phyloP scores from a whole-genome alignment of 2,329 filamentous ascomycete species.

The Penicillium sp. region DNA sequence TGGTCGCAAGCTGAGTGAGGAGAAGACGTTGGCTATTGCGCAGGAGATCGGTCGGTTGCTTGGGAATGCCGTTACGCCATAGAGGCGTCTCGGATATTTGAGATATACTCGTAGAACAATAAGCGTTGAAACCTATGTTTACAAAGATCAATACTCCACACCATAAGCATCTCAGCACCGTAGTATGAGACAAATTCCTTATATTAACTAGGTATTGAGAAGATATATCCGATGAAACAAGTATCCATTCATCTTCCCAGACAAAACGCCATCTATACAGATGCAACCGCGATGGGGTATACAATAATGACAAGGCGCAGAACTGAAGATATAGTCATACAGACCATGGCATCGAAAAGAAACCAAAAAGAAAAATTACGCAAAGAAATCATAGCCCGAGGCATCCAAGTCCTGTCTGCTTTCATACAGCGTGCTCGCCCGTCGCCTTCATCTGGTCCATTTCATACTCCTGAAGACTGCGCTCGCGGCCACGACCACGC shows the following conservation, averaged over 20 bases:
- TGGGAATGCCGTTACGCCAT: conserved; percentile 23
- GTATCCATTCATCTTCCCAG: conserved; percentile 13
- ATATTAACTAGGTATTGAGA: conserved; percentile 7
- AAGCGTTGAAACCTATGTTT: no score
- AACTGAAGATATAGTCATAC: not conserved
- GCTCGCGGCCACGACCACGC: conserved; percentile 30
- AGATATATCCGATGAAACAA: conserved; percentile 9
- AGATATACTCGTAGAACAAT: not conserved
- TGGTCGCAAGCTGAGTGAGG: conserved; percentile 42
- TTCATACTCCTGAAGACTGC: conserved; percentile 33
- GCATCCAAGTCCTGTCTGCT: conserved; percentile 1
- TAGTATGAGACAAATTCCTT: conserved; percentile 2
- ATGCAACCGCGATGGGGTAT: conserved; percentile 31
- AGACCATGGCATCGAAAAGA: conserved; percentile 7
- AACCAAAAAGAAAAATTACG: conserved; percentile 4
- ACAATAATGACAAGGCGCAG: conserved; percentile 18
- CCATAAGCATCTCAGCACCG: no score
- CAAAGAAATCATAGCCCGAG: conserved; percentile 14
- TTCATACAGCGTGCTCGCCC: conserved; percentile 30
- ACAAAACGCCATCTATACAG: conserved; percentile 33
- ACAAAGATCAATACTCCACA: no score
- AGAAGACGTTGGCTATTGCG: conserved; percentile 41
- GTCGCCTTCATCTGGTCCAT: conserved; percentile 32
- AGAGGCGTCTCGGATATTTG: not conserved
- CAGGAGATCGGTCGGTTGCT: conserved; percentile 34